phyloP scores from a whole-genome alignment of 768 basidiomycete species.

The Rhodotorula babjevae region DNA sequence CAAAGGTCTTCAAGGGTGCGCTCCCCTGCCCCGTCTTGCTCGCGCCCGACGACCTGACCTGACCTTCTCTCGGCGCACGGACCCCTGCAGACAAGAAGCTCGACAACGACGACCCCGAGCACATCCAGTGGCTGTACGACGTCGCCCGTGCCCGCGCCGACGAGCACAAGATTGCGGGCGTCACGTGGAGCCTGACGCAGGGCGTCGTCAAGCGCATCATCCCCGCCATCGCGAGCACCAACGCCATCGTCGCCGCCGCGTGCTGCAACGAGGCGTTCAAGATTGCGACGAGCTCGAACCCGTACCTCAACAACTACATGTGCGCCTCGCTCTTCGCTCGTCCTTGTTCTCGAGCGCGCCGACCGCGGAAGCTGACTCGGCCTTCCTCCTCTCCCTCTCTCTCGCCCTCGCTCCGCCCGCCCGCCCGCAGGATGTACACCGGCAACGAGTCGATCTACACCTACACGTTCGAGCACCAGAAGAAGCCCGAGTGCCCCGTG shows the following conservation, averaged over 20 bases:
- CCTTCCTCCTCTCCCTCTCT: too few relatives aligned
- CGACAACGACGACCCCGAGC: conserved; percentile 94
- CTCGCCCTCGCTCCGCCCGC: not conserved
- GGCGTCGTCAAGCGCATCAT: conserved; percentile 99
- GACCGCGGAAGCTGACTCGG: too few relatives aligned
- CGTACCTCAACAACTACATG: conserved; percentile 94
- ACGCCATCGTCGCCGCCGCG: conserved; percentile 94
- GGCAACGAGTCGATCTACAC: conserved; percentile 96
- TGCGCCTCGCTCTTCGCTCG: not conserved
- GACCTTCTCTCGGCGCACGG: not conserved
- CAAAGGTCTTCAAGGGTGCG: conserved; percentile 79
- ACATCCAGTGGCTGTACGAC: conserved; percentile 88
- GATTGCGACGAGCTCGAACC: conserved; percentile 89
- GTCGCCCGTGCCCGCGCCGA: conserved; percentile 74
- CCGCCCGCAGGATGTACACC: conserved; percentile 64
- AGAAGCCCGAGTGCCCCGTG: conserved; percentile 87
- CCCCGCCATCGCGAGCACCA: conserved; percentile 96
- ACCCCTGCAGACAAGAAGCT: conserved; percentile 72
- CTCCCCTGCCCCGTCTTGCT: not conserved
- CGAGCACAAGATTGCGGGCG: conserved; percentile 95
- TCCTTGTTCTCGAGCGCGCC: not conserved
- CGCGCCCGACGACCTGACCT: not conserved
- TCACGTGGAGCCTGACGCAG: conserved; percentile 95
- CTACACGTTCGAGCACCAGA: conserved; percentile 93
- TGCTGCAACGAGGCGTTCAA: conserved; percentile 99